Evolutionary conservation across 805 yeast species (phyloP), one percentile per base, ranked within the genome.

Genomic region (Kluyveromyces nonfermentans): DNA sequence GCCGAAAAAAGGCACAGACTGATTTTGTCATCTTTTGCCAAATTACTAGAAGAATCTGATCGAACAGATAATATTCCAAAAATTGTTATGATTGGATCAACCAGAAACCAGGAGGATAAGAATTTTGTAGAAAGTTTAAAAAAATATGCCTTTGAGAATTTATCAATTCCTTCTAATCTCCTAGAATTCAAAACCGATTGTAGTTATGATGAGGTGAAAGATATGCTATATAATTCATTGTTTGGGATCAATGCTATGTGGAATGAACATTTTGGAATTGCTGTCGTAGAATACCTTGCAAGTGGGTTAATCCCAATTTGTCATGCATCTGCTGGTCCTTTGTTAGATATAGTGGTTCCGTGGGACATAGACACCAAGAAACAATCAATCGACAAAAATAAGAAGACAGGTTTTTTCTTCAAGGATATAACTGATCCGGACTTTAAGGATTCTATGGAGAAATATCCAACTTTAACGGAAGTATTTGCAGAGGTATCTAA

Each of bases 261-360:
- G 98, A 93, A 93, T 64, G 99, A 93, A 68, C 99, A 93, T 67
- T 93, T 93, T 62, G 99, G 99, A 16, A 93, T 93, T 55, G 90
- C 96, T 1, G 90, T 93, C 5, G 98, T 93, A 7, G 99, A 93
- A 63, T 86, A 88, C 59, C 70, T 85, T 67, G 81, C 90, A 1
- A 75, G 84, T 43, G 97, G 97, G 0, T 72, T 83, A 21, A 77
- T 93, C 15, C 97, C 98, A 1, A 67, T 93, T 2, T 93, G 80
- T 3, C 97, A 94, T 64, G 94, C 94, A 4, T 83, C 95, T 42
- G 98, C 96, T 0, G 99, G 99, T 1, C 99, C 99, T 8, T 71
- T 76, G 35, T 67, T 80, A 44, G 99, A 93, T 62, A 93, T 93
- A 47, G 93, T 85, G 10, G 75, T 77, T 4, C 77, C 78, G 7